A percentile compares a stretch with the other conserved stretches of the same genome.
Conservation (phyloP, 179 eudicot species). For the Carnegiea gigantea region DNA sequence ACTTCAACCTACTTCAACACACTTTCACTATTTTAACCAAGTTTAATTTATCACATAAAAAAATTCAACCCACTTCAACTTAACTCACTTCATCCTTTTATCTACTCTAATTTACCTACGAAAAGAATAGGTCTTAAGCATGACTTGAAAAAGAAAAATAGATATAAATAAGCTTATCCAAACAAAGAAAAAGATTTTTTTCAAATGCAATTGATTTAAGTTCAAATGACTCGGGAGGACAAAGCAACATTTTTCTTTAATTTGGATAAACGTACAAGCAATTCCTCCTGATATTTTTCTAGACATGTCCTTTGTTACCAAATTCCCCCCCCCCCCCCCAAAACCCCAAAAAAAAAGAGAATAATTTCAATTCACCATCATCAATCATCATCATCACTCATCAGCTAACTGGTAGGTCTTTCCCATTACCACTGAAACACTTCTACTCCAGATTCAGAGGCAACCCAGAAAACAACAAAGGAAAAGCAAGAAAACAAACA, state of each 20-base stretch:
- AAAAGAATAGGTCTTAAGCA: too few relatives aligned
- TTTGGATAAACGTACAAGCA: not conserved
- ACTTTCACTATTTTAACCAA: too few relatives aligned
- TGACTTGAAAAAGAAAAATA: too few relatives aligned
- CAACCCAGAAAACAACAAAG: not conserved
- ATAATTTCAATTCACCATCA: not conserved
- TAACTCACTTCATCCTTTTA: too few relatives aligned
- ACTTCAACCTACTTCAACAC: too few relatives aligned
- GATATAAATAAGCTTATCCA: too few relatives aligned
- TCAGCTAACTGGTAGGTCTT: not conserved
- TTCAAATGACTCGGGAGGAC: not conserved
- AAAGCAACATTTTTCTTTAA: not conserved
- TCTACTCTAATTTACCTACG: too few relatives aligned
- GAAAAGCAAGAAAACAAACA: not conserved
- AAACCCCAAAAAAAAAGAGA: not conserved
- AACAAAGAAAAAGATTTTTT: too few relatives aligned
- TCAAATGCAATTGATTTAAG: not conserved
- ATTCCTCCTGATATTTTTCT: not conserved
- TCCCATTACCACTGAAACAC: not conserved
- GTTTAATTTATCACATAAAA: too few relatives aligned
- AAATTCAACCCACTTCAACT: too few relatives aligned
- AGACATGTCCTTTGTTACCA: not conserved
- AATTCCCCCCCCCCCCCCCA: not conserved
- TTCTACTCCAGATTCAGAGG: not conserved
- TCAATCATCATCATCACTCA: not conserved